Evolutionary conservation across 306 rosid genomes (phyloP), one percentile per base, ranked within the genome.

Genomic region (Hippophae gyantsensis): DNA sequence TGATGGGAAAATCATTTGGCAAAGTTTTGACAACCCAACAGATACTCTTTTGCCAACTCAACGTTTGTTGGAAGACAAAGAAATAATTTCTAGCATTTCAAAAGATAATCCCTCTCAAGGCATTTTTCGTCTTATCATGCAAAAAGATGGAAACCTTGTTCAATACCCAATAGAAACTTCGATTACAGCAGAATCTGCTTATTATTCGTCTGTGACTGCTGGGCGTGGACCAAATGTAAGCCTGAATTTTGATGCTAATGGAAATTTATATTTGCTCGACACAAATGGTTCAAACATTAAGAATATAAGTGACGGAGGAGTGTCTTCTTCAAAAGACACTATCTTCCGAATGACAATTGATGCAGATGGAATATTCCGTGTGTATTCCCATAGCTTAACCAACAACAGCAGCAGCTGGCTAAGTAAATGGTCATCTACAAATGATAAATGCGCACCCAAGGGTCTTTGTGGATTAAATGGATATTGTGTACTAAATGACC

Each of bases 71-170:
- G 0, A 44, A 2, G 26, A 13, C 3, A 12, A 32, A 0, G 12
- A 43, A 18, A 52, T 64, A 38, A 0, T 18, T 10, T 65, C 71
- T 8, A 49, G 61, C 18, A n/a, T 8, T 8, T 70, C 69, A 14
- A 26, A 38, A 9, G 14, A 48, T 4, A 43, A 65, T 47, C 62
- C 52, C 45, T 65, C 76, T 6, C 12, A 13, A 10, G 66, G 73
- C 0, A 56, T 8, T 3, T 62, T 67, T n/a, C 46, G 23, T 41
- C 77, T 72, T 9, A 3, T 0, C 0, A 72, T 66, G 72, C 64
- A 72, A 40, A 2, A 1, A 1, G 61, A 72, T 56, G 72, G 77
- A 38, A 18, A 56, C 47, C 63, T 72, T 10, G 57, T 72, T 9
- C 64, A 47, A 41, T 72, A 73, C 12, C 73, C 52, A 0, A 66